These are phyloP conservation scores for Pholiota adiposa DNA, from an alignment of 1,284 basidiomycete genomes.

Conservation along the genomic window DNA sequence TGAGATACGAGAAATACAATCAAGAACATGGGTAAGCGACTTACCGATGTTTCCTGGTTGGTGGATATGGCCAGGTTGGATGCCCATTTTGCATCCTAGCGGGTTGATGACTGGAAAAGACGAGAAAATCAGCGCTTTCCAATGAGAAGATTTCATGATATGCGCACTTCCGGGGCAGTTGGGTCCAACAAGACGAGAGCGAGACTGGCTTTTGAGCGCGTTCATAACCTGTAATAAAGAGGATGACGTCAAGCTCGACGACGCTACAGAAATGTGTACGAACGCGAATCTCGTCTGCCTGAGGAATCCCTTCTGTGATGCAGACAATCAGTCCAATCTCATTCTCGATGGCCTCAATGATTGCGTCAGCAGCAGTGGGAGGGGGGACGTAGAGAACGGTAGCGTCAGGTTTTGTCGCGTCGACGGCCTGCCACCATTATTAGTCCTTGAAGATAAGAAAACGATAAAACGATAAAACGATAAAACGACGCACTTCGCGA, in stretches of 20 bases:
- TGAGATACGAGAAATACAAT: conserved; percentile 13
- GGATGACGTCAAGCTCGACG: conserved; percentile 1
- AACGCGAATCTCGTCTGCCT: conserved; percentile 92
- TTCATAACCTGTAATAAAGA: conserved; percentile 74
- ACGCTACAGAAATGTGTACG: conserved; percentile 25
- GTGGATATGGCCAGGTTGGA: conserved; percentile 98
- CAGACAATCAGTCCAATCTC: conserved; percentile 97
- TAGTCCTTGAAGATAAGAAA: not conserved
- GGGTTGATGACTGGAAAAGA: conserved; percentile 82
- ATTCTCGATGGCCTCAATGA: conserved; percentile 96
- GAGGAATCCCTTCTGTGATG: conserved; percentile 97
- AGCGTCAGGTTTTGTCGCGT: conserved; percentile 85
- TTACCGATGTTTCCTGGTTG: conserved; percentile 91
- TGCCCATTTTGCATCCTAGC: conserved; percentile 99
- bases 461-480: not conserved
- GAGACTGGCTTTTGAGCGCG: conserved; percentile 92
- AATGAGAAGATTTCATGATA: not conserved
- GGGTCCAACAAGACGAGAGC: conserved; percentile 93
- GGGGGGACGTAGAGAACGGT: conserved; percentile 97
- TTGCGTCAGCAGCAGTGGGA: conserved; percentile 90
- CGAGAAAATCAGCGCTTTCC: conserved; percentile 7
- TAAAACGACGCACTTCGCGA: conserved; percentile 67
- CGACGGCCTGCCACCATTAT: conserved; percentile 68
- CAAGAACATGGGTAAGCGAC: conserved; percentile 23
- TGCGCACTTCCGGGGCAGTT: conserved; percentile 88